Evolutionary conservation across 352 stramenopile genomes (phyloP), one percentile per base, ranked within the genome.

Genomic region (Globisporangium okanoganense): DNA sequence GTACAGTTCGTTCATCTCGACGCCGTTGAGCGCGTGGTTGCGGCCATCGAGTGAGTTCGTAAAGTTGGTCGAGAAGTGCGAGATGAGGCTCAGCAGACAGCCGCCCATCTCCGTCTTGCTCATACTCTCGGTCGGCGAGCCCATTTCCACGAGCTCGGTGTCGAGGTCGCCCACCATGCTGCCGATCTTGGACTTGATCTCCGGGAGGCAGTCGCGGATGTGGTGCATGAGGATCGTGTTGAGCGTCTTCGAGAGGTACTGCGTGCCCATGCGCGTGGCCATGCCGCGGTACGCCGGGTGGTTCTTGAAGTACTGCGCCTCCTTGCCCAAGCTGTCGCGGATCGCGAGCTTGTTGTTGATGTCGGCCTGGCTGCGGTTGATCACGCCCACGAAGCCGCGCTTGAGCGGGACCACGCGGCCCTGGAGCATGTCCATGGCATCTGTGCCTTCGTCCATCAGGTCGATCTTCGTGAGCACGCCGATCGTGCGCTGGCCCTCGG

Each of bases 401-500:
- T 98, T 96, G 24, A 99, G 84, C 27, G 97, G 96, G 66, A 99
- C 99, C 10, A 99, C 86, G 64, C 91, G 87, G 67, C 97, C 97
- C 40, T 98, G 79, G 24, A 99, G 82, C 78, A 99, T 98, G 50
- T 99, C 96, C 56, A 91, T 76, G 7, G 96, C 97, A 78, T 99
- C 97, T 9, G 98, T 99, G 52, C 97, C 98, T 58, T 98, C 90
- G 80, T 99, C 98, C 97, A 99, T 99, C 43, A 99, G 86, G 74
- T 99, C 98, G 22, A 99, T 75, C 75, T 99, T 99, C 2, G 98
- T 99, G 29, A 99, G 79, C 44, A 99, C 98, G 43, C 98, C 98
- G 65, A 99, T 98, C 5, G 98, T 99, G 38, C 98, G 82, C 65
- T 97, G 82, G 25, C 98, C 97, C 12, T 95, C 83, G 0, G 82